Base-by-base conservation (phyloP, 2,329 filamentous ascomycete species). In the Alternaria sp. region DNA sequence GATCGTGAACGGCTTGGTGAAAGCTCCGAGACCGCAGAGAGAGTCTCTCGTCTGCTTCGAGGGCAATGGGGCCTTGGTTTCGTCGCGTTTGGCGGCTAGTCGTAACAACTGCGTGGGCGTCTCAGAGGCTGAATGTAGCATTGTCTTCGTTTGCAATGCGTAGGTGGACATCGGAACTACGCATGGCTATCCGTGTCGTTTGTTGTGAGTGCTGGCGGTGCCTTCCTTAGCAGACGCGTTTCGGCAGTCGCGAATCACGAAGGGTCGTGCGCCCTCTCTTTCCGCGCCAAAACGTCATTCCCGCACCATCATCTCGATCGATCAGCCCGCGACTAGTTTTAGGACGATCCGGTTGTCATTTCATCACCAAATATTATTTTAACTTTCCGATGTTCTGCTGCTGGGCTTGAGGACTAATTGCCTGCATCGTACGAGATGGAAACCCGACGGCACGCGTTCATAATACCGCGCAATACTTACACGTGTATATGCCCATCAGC, bases 21-120 rank as follows among this genome's bases (percentile, higher is more conserved):
- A 73, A 44, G 61, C 49, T 57, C 71, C 73, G n/a, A 79, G 67
- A 21, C 71, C 72, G 52, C 72, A 74, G 36, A 74, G 66, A 43
- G 66, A 69, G 44, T 78, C 74, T 69, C 74, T 69, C 62, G 71
- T 77, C n/a, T 70, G 69, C 66, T 78, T 78, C 13, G 70, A 73
- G 9, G 76, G 71, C 26, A 76, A 61, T 36, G 68, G 70, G 19
- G 67, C 26, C 57, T 69, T 77, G 32, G 69, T 44, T 54, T 72
- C 69, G 47, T 74, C 69, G 67, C 67, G 72, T 64, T 71, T 73
- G 57, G 68, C 57, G 55, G 72, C 66, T 6, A 72, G 64, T 65
- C 67, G 69, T 19, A 74, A 65, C 36, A 73, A 66, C 25, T 73
- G 65, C 50, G 67, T 50, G 15, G 71, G 64, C 17, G 54, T 57